Conservation (phyloP, 1,284 basidiomycete genomes). For the Cryptococcus sp. region DNA sequence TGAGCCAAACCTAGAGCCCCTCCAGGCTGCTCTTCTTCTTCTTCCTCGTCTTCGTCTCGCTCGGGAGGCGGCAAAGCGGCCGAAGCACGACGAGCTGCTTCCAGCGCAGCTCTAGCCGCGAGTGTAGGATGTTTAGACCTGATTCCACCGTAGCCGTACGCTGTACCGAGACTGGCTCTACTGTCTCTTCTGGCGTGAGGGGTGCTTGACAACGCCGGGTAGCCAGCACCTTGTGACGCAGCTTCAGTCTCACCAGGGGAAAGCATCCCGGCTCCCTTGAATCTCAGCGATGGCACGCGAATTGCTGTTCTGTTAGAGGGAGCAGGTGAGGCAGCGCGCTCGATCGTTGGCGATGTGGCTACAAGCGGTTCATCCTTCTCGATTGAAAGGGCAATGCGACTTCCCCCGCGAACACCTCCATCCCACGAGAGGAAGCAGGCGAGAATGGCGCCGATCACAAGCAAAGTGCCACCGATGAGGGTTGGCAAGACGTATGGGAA, state of each 20-base stretch:
- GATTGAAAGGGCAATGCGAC: conserved; percentile 68
- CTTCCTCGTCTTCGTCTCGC: conserved; percentile 29
- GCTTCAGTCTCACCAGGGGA: conserved; percentile 24
- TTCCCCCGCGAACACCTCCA: conserved; percentile 80
- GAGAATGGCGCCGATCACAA: conserved; percentile 74
- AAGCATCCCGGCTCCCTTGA: conserved; percentile 19
- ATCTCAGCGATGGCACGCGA: conserved; percentile 22
- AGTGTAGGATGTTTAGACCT: conserved; percentile 54
- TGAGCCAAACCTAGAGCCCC: conserved; percentile 72
- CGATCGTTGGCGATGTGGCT: conserved; percentile 14
- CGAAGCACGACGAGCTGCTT: conserved; percentile 48
- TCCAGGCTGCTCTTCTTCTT: conserved; percentile 30
- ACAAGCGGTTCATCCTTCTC: conserved; percentile 63
- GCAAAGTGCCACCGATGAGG: conserved; percentile 70
- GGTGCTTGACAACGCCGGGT: conserved; percentile 22
- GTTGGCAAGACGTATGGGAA: conserved; percentile 95
- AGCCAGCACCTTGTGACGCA: conserved; percentile 25
- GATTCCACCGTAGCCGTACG: conserved; percentile 53
- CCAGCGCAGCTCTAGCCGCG: conserved; percentile 49
- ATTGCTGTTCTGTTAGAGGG: conserved; percentile 31
- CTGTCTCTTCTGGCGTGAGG: conserved; percentile 37
- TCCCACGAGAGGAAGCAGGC: conserved; percentile 87
- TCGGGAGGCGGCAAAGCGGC: conserved; percentile 29
- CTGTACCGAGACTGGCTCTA: conserved; percentile 47
- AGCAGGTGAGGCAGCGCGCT: conserved; percentile 25